Percentiles rank a stretch among this genome's conserved stretches.
Conservation (phyloP, 768 basidiomycete genomes). For the Sarcomyxa edulis region DNA sequence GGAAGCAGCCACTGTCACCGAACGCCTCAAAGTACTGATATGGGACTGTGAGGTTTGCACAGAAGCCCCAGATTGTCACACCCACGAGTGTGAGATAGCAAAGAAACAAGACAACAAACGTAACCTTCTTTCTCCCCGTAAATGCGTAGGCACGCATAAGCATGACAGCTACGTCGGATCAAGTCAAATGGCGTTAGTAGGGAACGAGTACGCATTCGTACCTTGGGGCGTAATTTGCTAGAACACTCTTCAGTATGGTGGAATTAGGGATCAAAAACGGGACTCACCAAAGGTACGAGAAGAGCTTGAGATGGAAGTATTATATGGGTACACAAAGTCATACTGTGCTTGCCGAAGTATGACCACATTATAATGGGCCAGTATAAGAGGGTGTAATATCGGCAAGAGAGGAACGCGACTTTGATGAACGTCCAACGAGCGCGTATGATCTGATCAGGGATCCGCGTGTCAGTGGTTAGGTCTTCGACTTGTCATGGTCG, state of each 20-base stretch:
- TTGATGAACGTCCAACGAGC: constrained; percentile 17
- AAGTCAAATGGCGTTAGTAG: neutral
- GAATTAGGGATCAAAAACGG: constrained; percentile 1
- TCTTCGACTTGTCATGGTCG: neutral
- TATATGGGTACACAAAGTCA: constrained; percentile 12
- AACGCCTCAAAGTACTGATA: constrained; percentile 8
- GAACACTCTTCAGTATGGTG: neutral
- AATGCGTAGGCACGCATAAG: constrained; percentile 21
- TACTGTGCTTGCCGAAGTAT: constrained; percentile 15
- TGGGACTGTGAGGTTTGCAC: constrained; percentile 10
- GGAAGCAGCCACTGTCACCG: neutral
- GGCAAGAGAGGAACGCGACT: constrained; percentile 17
- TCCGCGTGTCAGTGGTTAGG: neutral
- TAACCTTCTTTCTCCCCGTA: constrained; percentile 13
- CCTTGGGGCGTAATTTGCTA: constrained; percentile 17
- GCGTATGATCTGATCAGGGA: constrained; percentile 13
- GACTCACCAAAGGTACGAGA: constrained; percentile 17
- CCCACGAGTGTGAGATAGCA: constrained; percentile 13
- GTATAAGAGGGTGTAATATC: constrained; percentile 20
- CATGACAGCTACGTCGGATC: constrained; percentile 17
- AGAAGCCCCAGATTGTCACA: constrained; percentile 18
- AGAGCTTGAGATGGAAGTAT: constrained; percentile 16
- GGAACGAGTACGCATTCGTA: neutral
- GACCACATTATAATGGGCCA: constrained; percentile 20
- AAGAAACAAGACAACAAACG: constrained; percentile 9